These are phyloP conservation scores for Rhododendron mucronatum DNA, from an alignment of 148 eudicot species.

Conservation along the genomic window DNA sequence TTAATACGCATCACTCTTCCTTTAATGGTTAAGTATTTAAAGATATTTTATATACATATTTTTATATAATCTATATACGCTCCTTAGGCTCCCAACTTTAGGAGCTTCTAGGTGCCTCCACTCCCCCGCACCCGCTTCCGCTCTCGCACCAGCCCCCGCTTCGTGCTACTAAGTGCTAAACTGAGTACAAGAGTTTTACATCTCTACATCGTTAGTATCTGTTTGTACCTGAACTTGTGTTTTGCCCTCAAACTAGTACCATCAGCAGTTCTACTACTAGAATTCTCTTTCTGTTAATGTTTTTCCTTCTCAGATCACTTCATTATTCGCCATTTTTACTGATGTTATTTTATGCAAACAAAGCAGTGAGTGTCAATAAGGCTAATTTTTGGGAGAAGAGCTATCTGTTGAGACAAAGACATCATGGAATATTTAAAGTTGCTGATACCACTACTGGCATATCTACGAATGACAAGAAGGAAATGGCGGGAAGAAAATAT, in stretches of 20 bases:
- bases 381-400: constrained; percentile 48
- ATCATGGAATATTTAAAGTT: constrained; percentile 34
- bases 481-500: constrained; percentile 22
- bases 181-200: background rate
- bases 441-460: constrained; percentile 20
- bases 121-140: too few relatives aligned
- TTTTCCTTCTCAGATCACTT: too few relatives aligned
- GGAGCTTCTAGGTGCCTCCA: too few relatives aligned
- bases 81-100: too few relatives aligned
- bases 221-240: background rate
- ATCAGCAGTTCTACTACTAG: background rate
- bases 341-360: constrained; percentile 86
- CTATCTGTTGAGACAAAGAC: constrained; percentile 28
- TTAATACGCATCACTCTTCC: too few relatives aligned
- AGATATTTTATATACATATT: too few relatives aligned
- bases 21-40: too few relatives aligned
- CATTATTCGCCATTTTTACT: constrained; percentile 20
- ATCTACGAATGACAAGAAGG: constrained; percentile 16
- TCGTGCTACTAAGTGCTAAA: background rate
- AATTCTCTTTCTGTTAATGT: background rate
- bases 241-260: background rate
- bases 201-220: background rate
- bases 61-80: too few relatives aligned
- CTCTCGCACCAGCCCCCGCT: too few relatives aligned
- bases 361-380: constrained; percentile 56